Conservation (phyloP, 331 rosid genomes). For the Cydonia oblonga region DNA sequence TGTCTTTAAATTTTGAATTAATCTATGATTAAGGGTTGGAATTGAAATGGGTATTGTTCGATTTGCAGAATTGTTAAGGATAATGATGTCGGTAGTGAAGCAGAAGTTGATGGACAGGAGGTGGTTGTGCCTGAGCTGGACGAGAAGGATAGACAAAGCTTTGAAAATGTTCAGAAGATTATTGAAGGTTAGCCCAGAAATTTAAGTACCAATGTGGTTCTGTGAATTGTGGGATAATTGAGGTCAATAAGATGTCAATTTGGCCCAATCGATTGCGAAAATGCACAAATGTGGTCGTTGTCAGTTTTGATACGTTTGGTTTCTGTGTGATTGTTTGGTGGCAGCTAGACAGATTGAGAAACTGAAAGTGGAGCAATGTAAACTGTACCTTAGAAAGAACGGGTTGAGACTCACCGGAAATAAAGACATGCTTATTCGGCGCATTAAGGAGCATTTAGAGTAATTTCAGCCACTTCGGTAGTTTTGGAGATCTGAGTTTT, state of each 20-base stretch:
- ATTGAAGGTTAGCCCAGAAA: conserved; percentile 33
- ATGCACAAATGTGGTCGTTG: too few species aligned
- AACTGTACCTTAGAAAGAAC: conserved; percentile 58
- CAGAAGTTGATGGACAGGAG: conserved; percentile 16
- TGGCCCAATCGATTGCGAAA: not conserved
- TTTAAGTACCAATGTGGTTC: not conserved
- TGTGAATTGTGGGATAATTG: not conserved
- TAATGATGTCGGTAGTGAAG: conserved; percentile 5
- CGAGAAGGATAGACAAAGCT: conserved; percentile 23
- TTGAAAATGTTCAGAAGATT: conserved; percentile 28
- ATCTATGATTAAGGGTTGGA: not conserved
- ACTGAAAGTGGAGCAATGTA: conserved; percentile 68
- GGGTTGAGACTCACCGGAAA: conserved; percentile 72
- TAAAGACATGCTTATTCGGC: conserved; percentile 52
- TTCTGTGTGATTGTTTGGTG: conserved; percentile 12
- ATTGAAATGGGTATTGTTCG: conserved; percentile 3
- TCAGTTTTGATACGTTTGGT: not conserved
- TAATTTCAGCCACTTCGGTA: conserved; percentile 21
- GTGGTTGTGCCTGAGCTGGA: conserved; percentile 16
- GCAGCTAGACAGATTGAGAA: conserved; percentile 49
- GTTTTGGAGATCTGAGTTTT: not conserved
- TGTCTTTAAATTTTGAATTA: not conserved
- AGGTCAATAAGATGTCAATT: not conserved
- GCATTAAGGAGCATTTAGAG: conserved; percentile 66
- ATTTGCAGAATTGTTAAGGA: conserved; percentile 26